Base-by-base conservation (phyloP, 192 early-diverging fungal species). In the Podila clonocystis region DNA sequence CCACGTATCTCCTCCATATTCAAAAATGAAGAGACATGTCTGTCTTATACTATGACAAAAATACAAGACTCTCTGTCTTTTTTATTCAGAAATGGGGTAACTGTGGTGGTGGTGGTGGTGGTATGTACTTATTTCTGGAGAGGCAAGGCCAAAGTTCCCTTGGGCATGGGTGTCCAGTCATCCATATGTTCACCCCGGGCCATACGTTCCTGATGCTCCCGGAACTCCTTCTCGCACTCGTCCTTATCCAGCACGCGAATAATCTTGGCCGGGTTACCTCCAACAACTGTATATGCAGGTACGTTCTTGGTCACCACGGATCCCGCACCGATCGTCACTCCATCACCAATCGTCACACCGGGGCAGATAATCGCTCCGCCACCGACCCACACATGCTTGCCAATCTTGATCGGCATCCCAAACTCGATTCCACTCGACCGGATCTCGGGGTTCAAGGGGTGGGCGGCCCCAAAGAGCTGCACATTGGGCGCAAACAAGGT, bases 261-360 rank as follows among this genome's bases (percentile, higher is more conserved):
- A 29, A 96, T 87, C 34, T 87, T 86, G 17, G 96, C 96, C 19
- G 97, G 97, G 67, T 94, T 97, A 4, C 97, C 97, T 0, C 83
- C 93, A 26, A 96, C 96, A 19, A 97, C 87, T 1, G 90, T 87
- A 59, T 94, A 87, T 8, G 90, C 70, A 8, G 91, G 91, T 0
- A 98, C 93, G 62, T 96, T 91, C 79, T 95, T 96, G 20, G 95
- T 97, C 22, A 98, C 96, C 7, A 98, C 92, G 28, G 91, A 83
- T 3, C 96, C 96, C 9, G 95, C 97, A 9, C 89, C 94, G 57
- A 94, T 50, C 0, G 90, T 92, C 11, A 71, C 84, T 29, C 94
- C 91, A 65, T 95, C 83, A 5, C 97, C 97, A 69, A 98, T 93
- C 0, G 93, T 97, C 8, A 98, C 90, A 41, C 97, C 97, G 13